Evolutionary conservation across 352 stramenopile species (phyloP).

Genomic region (Hyaloperonospora brassicae): DNA sequence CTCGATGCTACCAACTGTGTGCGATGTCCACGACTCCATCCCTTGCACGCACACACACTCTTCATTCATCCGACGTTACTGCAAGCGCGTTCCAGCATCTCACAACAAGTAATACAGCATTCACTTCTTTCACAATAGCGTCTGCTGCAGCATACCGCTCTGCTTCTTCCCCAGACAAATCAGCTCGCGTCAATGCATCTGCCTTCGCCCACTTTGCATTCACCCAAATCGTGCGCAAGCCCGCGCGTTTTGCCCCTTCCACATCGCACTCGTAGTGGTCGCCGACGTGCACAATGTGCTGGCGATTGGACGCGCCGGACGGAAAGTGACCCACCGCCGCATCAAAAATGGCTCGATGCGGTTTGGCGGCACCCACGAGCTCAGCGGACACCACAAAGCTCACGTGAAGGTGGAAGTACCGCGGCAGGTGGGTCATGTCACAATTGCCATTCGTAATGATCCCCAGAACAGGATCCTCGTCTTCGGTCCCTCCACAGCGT

Average conservation of each 20-base stretch:
- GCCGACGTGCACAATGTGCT: conserved; percentile 59
- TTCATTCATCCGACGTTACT: no score
- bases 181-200: conserved; percentile 28
- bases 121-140: no score
- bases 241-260: conserved; percentile 49
- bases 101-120: no score
- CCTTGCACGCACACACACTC: no score
- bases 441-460: conserved; percentile 79
- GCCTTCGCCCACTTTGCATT: conserved; percentile 36
- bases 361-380: conserved; percentile 40
- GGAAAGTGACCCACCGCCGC: conserved; percentile 37
- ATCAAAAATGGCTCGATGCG: conserved; percentile 46
- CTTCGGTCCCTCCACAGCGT: not conserved
- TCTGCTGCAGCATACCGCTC: not conserved
- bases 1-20: no score
- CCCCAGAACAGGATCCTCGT: conserved; percentile 22
- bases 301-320: conserved; percentile 14
- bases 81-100: no score
- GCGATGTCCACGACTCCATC: no score
- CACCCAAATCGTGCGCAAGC: conserved; percentile 62
- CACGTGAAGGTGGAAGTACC: conserved; percentile 36
- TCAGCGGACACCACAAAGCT: conserved; percentile 52
- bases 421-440: conserved; percentile 33
- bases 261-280: conserved; percentile 73
- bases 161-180: conserved; percentile 25